Evolutionary conservation across 371 early-diverging fungal species (phyloP).

Genomic region (Sporodiniella umbellata): DNA sequence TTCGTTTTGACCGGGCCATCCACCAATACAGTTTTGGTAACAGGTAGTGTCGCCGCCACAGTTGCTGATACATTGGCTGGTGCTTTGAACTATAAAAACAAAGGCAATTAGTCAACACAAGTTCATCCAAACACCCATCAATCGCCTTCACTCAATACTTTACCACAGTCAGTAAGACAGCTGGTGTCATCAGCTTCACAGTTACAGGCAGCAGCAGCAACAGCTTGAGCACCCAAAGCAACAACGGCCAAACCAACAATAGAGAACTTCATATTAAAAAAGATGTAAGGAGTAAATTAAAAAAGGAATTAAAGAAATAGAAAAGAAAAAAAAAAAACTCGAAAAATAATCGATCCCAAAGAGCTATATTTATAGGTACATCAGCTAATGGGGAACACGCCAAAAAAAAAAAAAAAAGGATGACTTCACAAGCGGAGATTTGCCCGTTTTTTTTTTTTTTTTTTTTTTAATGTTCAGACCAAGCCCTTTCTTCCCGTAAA

Average conservation of each 20-base stretch:
- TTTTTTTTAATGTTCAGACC: neutral
- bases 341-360: neutral
- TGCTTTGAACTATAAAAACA: constrained; percentile 5
- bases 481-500: too few species aligned
- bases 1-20: constrained; percentile 16
- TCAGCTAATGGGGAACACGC: neutral
- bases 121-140: neutral
- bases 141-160: neutral
- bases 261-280: constrained; percentile 12
- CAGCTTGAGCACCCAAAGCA: constrained; percentile 9
- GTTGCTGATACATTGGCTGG: constrained; percentile 11
- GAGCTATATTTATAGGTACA: neutral
- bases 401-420: neutral
- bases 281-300: neutral
- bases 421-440: neutral
- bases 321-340: neutral
- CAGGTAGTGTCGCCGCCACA: constrained; percentile 14
- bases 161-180: constrained; percentile 18
- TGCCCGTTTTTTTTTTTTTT: neutral
- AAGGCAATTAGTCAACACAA: neutral
- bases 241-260: constrained; percentile 11
- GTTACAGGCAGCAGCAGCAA: constrained; percentile 10
- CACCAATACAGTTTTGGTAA: constrained; percentile 15
- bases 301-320: neutral
- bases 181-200: constrained; percentile 6